Conservation (phyloP, 1,284 basidiomycete genomes). For the Fomes fomentarius region DNA sequence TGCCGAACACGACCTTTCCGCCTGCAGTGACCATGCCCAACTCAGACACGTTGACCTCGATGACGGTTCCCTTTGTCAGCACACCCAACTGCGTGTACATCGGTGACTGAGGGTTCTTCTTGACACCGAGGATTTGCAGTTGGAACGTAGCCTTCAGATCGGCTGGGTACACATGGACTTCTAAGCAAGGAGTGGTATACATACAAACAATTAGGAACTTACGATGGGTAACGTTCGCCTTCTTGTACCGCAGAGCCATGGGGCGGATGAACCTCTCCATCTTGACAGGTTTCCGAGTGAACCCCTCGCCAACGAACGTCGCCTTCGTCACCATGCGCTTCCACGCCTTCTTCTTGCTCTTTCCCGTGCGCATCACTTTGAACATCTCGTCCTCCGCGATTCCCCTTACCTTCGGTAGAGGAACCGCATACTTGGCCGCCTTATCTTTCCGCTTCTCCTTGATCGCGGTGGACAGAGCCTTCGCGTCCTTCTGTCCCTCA, state of each 20-base stretch:
- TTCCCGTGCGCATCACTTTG: slow-evolving; percentile 98
- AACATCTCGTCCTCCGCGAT: slow-evolving; percentile 99
- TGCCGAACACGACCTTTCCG: slow-evolving; percentile 90
- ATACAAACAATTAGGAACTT: slow-evolving; percentile 36
- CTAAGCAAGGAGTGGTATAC: slow-evolving; percentile 1
- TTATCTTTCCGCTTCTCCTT: slow-evolving; percentile 99
- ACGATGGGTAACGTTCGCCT: slow-evolving; percentile 99
- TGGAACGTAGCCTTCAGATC: slow-evolving; percentile 99
- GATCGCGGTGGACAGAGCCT: slow-evolving; percentile 95
- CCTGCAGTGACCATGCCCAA: slow-evolving; percentile 99
- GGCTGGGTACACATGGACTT: slow-evolving; percentile 51
- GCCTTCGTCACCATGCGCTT: slow-evolving; percentile 99
- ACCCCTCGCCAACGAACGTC: slow-evolving; percentile 97
- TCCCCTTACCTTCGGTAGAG: slow-evolving; percentile 94
- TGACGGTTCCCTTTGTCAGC: slow-evolving; percentile 97
- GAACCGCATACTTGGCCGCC: slow-evolving; percentile 97
- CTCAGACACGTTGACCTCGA: slow-evolving; percentile 98
- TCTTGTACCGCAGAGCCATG: slow-evolving; percentile 97
- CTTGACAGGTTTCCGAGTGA: slow-evolving; percentile 98
- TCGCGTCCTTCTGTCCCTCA: slow-evolving; percentile 97
- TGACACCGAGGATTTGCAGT: slow-evolving; percentile 96
- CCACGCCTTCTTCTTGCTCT: slow-evolving; percentile 97
- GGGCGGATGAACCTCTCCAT: slow-evolving; percentile 98
- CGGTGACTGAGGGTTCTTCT: slow-evolving; percentile 99
- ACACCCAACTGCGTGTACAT: slow-evolving; percentile 97